Conservation (phyloP, 139 green algal genomes). For the Raphidocelis subcapitata region DNA sequence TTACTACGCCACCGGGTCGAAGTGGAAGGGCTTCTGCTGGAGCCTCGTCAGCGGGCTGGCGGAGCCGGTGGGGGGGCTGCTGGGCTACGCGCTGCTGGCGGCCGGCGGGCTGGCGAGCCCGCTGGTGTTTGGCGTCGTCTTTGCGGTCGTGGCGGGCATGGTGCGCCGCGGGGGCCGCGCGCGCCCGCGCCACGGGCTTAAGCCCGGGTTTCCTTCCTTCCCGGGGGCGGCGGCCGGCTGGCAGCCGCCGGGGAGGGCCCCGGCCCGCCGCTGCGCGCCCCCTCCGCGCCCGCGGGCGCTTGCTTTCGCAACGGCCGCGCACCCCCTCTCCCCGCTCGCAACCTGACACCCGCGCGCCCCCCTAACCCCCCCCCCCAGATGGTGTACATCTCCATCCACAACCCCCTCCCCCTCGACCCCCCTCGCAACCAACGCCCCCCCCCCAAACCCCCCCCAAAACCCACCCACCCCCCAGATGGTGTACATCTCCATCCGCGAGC, state of each 20-base stretch:
- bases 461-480: too few species aligned
- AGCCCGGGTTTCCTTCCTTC: too few species aligned
- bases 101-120: neutral
- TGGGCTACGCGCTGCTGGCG: constrained; percentile 32
- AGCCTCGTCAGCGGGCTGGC: constrained; percentile 62
- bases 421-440: neutral
- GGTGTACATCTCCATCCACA: constrained; percentile 74
- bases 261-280: too few species aligned
- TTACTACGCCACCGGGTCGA: constrained; percentile 75
- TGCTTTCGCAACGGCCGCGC: too few species aligned
- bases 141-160: constrained; percentile 76
- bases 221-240: too few species aligned
- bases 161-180: too few species aligned
- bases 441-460: too few species aligned
- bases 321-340: too few species aligned
- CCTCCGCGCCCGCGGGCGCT: too few species aligned
- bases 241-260: too few species aligned
- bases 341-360: neutral
- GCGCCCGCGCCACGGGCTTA: too few species aligned
- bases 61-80: constrained; percentile 75
- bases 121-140: constrained; percentile 66
- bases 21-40: constrained; percentile 74
- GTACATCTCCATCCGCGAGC: constrained; percentile 75
- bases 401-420: constrained; percentile 65
- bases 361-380: too few species aligned